These are phyloP conservation scores for Phytophthora citrophthora DNA, from an alignment of 352 stramenopile species.

Conservation along the genomic window DNA sequence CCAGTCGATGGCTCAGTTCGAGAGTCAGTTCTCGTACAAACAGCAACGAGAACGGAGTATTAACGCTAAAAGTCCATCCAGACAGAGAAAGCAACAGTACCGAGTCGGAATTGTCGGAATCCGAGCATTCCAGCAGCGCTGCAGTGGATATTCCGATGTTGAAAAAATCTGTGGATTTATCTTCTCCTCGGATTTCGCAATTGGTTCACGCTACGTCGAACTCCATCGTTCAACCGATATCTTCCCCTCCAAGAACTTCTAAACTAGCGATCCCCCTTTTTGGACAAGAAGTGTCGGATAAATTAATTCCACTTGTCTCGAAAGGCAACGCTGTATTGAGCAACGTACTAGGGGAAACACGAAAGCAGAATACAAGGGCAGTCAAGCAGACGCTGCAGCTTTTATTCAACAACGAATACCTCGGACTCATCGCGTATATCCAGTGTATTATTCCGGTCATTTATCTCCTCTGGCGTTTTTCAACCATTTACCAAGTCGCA, in stretches of 20 bases:
- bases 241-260: not conserved
- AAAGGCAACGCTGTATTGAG: slow-evolving; percentile 17
- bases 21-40: not conserved
- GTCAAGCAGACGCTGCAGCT: slow-evolving; percentile 44
- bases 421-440: slow-evolving; percentile 37
- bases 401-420: slow-evolving; percentile 50
- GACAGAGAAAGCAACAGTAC: slow-evolving; percentile 7
- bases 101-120: slow-evolving; percentile 20
- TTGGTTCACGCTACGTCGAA: not conserved
- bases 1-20: slow-evolving; percentile 18
- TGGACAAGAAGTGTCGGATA: slow-evolving; percentile 26
- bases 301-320: slow-evolving; percentile 17
- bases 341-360: slow-evolving; percentile 18
- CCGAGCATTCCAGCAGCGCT: slow-evolving; percentile 13
- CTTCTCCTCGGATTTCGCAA: slow-evolving; percentile 7
- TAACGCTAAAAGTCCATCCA: too few species aligned
- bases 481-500: slow-evolving; percentile 49
- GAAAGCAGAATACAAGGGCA: slow-evolving; percentile 33
- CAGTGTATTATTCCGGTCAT: slow-evolving; percentile 42
- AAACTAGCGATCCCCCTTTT: too few species aligned
- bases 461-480: slow-evolving; percentile 37
- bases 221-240: not conserved
- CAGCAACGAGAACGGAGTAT: not conserved
- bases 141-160: not conserved
- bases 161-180: not conserved